These are phyloP conservation scores for Leishmania mexicana DNA, from an alignment of 208 protist genomes.

Conservation along the genomic window DNA sequence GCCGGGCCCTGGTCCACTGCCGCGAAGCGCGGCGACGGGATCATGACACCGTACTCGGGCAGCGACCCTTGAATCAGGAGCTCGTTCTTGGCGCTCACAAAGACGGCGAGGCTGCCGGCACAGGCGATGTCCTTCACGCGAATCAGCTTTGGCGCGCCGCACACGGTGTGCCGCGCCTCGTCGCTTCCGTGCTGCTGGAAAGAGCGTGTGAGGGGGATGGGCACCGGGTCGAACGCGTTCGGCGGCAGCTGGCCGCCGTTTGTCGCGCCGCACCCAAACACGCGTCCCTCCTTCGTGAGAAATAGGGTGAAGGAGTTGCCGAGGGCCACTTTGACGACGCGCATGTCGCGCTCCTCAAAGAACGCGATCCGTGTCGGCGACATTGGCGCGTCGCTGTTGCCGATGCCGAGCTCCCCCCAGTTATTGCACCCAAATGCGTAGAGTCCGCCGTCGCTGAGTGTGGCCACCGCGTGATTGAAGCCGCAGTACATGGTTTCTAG, in stretches of 20 bases:
- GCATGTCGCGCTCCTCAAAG: constrained; percentile 45
- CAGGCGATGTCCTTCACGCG: constrained; percentile 70
- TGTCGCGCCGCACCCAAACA: constrained; percentile 75
- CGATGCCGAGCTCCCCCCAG: constrained; percentile 77
- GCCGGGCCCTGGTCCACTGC: constrained; percentile 47
- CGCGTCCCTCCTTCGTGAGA: constrained; percentile 56
- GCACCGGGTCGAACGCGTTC: constrained; percentile 68
- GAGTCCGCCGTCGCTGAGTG: constrained; percentile 48
- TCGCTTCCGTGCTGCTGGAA: constrained; percentile 30
- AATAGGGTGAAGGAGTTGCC: constrained; percentile 80
- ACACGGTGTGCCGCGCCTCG: constrained; percentile 1
- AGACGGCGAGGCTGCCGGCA: constrained; percentile 50
- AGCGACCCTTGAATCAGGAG: constrained; percentile 68
- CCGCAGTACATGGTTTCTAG: constrained; percentile 50
- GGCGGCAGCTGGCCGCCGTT: constrained; percentile 64
- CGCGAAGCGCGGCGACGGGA: constrained; percentile 57
- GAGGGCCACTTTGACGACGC: constrained; percentile 52
- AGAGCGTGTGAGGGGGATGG: constrained; percentile 51
- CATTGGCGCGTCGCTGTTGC: constrained; percentile 62
- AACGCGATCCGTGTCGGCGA: constrained; percentile 48
- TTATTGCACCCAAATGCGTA: constrained; percentile 76
- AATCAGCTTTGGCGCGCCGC: constrained; percentile 45
- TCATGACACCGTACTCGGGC: constrained; percentile 58
- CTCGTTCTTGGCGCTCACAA: constrained; percentile 58
- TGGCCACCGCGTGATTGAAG: constrained; percentile 61